Percentiles rank a stretch among this genome's conserved stretches.
These are phyloP conservation scores for Rubus idaeus DNA, from an alignment of 306 rosid species.

Conservation along the genomic window DNA sequence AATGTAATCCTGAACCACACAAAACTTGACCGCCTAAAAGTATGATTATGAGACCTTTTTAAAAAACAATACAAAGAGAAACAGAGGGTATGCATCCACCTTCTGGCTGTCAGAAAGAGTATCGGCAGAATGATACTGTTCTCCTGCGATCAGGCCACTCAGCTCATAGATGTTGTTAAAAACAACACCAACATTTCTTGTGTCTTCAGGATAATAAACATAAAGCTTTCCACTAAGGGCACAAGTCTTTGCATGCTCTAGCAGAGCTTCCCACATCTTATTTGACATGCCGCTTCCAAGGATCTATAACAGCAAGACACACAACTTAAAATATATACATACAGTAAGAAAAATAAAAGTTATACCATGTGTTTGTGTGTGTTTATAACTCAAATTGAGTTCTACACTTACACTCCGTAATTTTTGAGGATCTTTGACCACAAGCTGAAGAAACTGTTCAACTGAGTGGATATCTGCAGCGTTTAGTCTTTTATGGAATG, in stretches of 20 bases:
- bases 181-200: slow-evolving; percentile 83
- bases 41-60: background rate
- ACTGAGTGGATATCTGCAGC: slow-evolving; percentile 50
- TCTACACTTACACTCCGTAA: slow-evolving; percentile 71
- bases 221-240: slow-evolving; percentile 77
- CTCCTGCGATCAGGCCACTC: slow-evolving; percentile 82
- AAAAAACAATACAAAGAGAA: background rate
- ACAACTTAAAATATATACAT: slow-evolving; percentile 26
- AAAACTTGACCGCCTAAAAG: background rate
- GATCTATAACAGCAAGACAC: slow-evolving; percentile 53
- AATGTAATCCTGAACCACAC: background rate
- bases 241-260: slow-evolving; percentile 98
- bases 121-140: slow-evolving; percentile 76
- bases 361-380: background rate
- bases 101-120: slow-evolving; percentile 85
- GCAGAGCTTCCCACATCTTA: slow-evolving; percentile 99
- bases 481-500: slow-evolving; percentile 91
- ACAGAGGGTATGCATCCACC: slow-evolving; percentile 46
- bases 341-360: background rate
- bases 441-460: slow-evolving; percentile 88
- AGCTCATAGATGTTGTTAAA: slow-evolving; percentile 87
- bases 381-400: slow-evolving; percentile 20
- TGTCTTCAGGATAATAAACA: slow-evolving; percentile 90
- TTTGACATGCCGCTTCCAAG: slow-evolving; percentile 99
- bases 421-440: slow-evolving; percentile 69